A percentile compares a stretch with the other conserved stretches of the same genome.
These are phyloP conservation scores for Saccharum spontaneum DNA, from an alignment of 176 grass and related monocot genomes.

Conservation along the genomic window DNA sequence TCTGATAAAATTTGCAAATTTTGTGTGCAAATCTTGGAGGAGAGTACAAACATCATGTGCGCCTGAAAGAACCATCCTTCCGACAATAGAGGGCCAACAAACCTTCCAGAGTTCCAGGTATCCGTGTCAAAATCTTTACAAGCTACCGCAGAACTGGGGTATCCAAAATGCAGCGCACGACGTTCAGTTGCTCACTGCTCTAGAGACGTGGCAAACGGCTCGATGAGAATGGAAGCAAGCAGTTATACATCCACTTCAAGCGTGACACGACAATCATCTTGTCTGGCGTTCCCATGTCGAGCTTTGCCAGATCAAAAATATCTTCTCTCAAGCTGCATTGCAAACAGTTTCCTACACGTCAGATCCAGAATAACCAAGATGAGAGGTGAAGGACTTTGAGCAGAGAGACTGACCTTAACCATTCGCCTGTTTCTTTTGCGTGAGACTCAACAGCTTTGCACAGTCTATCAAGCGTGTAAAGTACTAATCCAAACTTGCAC, in stretches of 20 bases:
- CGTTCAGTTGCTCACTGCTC: not conserved
- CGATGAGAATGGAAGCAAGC: conserved; percentile 58
- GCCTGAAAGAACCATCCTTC: not conserved
- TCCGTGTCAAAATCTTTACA: not conserved
- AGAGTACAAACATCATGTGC: not conserved
- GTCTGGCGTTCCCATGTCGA: conserved; percentile 47
- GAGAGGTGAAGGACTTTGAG: not conserved
- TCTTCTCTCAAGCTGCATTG: conserved; percentile 69
- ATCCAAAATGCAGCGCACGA: not conserved
- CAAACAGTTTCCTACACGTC: conserved; percentile 19
- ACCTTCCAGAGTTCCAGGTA: not conserved
- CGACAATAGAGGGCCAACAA: not conserved
- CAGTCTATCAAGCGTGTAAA: conserved; percentile 79
- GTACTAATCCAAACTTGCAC: conserved; percentile 68
- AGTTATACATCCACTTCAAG: conserved; percentile 76
- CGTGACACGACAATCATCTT: conserved; percentile 64
- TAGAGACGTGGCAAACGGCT: conserved; percentile 47
- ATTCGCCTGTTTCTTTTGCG: conserved; percentile 85
- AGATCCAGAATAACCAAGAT: not conserved
- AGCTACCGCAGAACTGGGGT: not conserved
- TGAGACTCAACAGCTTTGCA: conserved; percentile 85
- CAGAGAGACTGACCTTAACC: conserved; percentile 58
- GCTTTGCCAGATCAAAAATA: conserved; percentile 82
- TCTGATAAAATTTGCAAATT: not conserved
- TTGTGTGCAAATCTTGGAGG: no score